Evolutionary conservation across 306 rosid genomes (phyloP), one percentile per base, ranked within the genome.

Genomic region (Lathyrus oleraceus): DNA sequence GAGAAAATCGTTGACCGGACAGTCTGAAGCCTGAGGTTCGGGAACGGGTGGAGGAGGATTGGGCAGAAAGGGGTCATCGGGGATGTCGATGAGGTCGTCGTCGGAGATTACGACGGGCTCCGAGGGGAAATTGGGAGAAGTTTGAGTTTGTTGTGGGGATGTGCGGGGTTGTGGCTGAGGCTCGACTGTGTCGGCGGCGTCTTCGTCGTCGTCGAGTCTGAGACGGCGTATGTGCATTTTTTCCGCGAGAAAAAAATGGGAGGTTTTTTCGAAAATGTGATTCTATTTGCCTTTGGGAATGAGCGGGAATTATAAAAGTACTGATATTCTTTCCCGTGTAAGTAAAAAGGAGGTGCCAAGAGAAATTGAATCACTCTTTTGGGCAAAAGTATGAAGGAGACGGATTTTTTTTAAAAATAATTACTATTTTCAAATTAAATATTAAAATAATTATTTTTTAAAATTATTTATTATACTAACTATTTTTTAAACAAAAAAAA

Each of bases 191-290:
- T 3, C 28, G 32, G 66, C 71, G 4, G 45, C 78, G 13, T 11
- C 28, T 28, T 86, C 84, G 52, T 89, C 96, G 70, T 81, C 88
- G 48, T 89, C 79, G 28, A 87, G 86, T 58, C 69, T 56, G 14
- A 88, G 93, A 58, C 96, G 89, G 44, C 98, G 83, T 39, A 89
- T 71, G 20, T 76, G 58, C 96, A 86, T 87, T 75, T 52, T 87
- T 75, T 35, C 56, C 27, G 36, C 25, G 8, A 53, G 60, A 20
- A 21, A 6, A 11, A 20, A 21, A 19, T 51, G 16, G 47, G 1
- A 8, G 43, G 4, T 35, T 21, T 21, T 74, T 45, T 16, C 45
- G 28, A 69, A 69, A 35, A 57, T 43, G 66, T 48, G 74, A 3
- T 6, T 45, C 2, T 3, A 3, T 47, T 69, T 52, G 61, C 70